Evolutionary conservation across 352 stramenopile genomes (phyloP), one percentile per base, ranked within the genome.

Genomic region (Pythium rhizo-oryzae): DNA sequence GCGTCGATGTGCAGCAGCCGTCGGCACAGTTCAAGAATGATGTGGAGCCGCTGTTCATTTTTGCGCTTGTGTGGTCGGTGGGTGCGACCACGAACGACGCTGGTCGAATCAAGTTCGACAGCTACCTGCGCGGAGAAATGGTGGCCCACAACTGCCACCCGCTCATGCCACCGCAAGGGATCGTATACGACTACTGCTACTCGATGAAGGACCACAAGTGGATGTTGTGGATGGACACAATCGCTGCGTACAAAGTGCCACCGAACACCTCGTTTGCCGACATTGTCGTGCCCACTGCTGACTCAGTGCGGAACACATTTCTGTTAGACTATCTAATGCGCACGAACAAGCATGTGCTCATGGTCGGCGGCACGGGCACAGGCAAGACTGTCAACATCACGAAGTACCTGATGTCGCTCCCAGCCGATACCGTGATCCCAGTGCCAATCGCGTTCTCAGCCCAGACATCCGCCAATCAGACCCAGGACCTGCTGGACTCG

Each of bases 301-400:
- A 98, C 71, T 97, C 89, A 5, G 92, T 98, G 18, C 88, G 96
- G 23, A 98, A 98, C 72, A 98, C 91, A 12, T 98, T 89, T 67
- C 57, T 99, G 12, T 74, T 98, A 2, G 86, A 98, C 63, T 80
- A 90, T 39, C 71, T 98, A 12, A 83, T 98, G 53, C 80, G 75
- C 33, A 72, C 77, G 39, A 79, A 81, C 65, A 98, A 98, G 71
- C 93, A 98, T 64, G 88, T 98, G n/a, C 78, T 98, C 57, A 98
- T 98, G 92, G 91, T 96, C 16, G 94, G 96, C 13, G 90, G 83
- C 15, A 99, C 96, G 0, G 96, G 96, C 24, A 99, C 96, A 0
- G 96, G 96, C 21, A 99, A 99, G 71, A 98, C 94, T 0, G 90
- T 98, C 25, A 98, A 98, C 65, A 97, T 98, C 58, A 86, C 81